These are phyloP conservation scores for Cnidoscolus chayamansa DNA, from an alignment of 441 rosid genomes.

Conservation along the genomic window DNA sequence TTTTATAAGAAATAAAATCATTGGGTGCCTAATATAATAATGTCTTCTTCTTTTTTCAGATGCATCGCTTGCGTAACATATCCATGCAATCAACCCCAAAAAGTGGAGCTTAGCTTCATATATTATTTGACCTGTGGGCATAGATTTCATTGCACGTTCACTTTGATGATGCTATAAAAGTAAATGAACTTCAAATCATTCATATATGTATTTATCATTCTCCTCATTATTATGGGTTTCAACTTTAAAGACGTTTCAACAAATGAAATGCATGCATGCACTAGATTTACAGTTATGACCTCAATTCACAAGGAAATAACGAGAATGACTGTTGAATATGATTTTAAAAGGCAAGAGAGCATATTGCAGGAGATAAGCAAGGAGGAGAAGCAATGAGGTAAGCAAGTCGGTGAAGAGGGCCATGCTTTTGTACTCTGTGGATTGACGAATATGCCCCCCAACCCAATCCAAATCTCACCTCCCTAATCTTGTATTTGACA, in stretches of 20 bases:
- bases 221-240: not conserved
- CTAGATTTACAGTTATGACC: slow-evolving; percentile 2
- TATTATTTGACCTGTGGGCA: slow-evolving; percentile 1
- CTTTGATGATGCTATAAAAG: not conserved
- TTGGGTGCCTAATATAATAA: not conserved
- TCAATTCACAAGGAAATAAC: not conserved
- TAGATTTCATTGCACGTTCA: not conserved
- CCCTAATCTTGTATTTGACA: not conserved
- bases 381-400: not conserved
- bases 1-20: too few relatives aligned
- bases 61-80: not conserved
- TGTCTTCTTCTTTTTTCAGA: not conserved
- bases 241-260: not conserved
- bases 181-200: not conserved
- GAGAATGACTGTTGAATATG: not conserved
- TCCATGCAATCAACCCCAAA: not conserved
- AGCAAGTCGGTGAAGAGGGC: slow-evolving; percentile 11
- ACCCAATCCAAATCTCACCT: not conserved
- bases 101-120: too few relatives aligned
- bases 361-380: not conserved
- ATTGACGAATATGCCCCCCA: not conserved
- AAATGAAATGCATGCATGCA: slow-evolving; percentile 12
- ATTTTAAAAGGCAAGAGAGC: not conserved
- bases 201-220: too few relatives aligned
- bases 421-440: not conserved